These are phyloP conservation scores for Annulohypoxylon nitens DNA, from an alignment of 495 filamentous ascomycete genomes.

Conservation along the genomic window DNA sequence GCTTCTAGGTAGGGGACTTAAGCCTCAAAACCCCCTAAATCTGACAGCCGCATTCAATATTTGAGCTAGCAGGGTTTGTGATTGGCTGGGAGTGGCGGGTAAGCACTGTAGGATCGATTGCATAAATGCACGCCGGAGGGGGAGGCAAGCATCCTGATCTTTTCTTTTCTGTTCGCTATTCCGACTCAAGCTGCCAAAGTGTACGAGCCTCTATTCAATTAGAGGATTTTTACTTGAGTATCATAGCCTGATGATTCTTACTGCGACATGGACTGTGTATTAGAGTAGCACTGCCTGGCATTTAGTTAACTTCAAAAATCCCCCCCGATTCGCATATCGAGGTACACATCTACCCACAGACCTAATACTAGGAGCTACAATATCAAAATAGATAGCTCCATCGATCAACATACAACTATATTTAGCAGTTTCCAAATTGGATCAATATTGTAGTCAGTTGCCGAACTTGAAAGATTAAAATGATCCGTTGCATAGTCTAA, in stretches of 20 bases:
- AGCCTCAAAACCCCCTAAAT: conserved; percentile 3
- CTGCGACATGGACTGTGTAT: too few relatives aligned
- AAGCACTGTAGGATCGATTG: conserved; percentile 4
- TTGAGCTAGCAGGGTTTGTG: background rate
- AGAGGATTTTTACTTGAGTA: too few relatives aligned
- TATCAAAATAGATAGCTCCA: background rate
- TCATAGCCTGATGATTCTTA: too few relatives aligned
- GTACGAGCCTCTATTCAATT: background rate
- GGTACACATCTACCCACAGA: background rate
- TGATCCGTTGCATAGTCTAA: conserved; percentile 1
- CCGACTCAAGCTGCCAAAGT: background rate
- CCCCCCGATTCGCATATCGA: background rate
- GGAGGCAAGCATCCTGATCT: background rate
- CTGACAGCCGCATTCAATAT: conserved; percentile 14
- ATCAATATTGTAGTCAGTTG: background rate
- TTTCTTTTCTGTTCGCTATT: background rate
- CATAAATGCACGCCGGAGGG: background rate
- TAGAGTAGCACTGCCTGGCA: too few relatives aligned
- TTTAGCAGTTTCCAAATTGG: conserved; percentile 16
- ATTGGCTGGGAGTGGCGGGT: background rate
- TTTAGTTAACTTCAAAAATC: too few relatives aligned
- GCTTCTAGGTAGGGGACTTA: background rate
- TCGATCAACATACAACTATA: conserved; percentile 21
- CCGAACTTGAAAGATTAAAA: conserved; percentile 14
- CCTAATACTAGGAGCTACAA: background rate